Evolutionary conservation across 306 rosid genomes (phyloP).

Genomic region (Dryas drummondii): DNA sequence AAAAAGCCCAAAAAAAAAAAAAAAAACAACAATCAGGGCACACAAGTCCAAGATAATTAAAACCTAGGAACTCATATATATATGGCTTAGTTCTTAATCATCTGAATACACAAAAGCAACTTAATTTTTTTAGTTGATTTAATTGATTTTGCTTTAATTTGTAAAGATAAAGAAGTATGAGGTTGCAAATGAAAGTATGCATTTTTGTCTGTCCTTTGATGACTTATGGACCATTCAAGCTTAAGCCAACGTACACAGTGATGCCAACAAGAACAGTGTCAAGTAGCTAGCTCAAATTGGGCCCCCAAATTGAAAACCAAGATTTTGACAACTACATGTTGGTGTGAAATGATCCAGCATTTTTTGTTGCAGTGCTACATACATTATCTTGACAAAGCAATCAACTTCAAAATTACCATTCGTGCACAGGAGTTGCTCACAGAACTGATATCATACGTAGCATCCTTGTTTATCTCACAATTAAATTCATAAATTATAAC

Average conservation of each 20-base stretch:
- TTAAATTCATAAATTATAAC: background rate
- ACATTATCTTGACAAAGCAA: constrained; percentile 2
- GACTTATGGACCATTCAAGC: background rate
- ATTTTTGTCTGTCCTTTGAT: background rate
- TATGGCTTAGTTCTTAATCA: no score
- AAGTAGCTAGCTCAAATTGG: background rate
- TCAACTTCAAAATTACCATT: constrained; percentile 10
- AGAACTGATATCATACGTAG: constrained; percentile 34
- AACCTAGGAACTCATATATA: no score
- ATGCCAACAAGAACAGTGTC: constrained; percentile 9
- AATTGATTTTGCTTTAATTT: background rate
- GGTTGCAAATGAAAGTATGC: background rate
- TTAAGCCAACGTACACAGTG: background rate
- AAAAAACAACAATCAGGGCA: no score
- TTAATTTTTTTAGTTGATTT: no score
- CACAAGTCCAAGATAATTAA: no score
- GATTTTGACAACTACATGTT: constrained; percentile 6
- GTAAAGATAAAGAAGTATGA: constrained; percentile 18
- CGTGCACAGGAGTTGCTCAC: constrained; percentile 28
- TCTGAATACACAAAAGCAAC: no score
- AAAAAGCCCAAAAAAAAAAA: no score
- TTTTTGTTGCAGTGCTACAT: background rate
- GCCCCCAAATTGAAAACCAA: background rate
- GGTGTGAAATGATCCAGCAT: background rate
- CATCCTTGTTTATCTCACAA: constrained; percentile 38